These are phyloP conservation scores for Trypanosoma melophagium DNA, from an alignment of 208 protist species.

Conservation along the genomic window DNA sequence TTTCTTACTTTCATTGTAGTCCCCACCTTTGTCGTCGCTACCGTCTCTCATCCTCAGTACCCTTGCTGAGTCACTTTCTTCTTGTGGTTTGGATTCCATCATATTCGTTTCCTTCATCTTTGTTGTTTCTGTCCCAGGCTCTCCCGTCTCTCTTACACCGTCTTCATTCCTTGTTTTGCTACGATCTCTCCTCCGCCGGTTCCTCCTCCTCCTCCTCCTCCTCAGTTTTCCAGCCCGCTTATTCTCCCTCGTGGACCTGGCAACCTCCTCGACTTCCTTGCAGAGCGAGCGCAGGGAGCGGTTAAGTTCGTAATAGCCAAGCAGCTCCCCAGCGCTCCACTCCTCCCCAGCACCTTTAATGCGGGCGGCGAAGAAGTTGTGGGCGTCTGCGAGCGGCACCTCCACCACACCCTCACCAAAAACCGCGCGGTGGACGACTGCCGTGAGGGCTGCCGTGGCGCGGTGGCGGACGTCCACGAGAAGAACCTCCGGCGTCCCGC, in stretches of 20 bases:
- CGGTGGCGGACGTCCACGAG: neutral
- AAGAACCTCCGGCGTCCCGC: neutral
- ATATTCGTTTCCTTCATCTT: neutral
- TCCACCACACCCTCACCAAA: conserved; percentile 27
- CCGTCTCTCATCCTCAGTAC: neutral
- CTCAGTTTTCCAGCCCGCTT: no score
- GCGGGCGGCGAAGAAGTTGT: no score
- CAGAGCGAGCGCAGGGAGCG: conserved; percentile 51
- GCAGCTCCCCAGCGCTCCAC: no score
- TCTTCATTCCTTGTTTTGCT: no score
- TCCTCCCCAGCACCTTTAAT: conserved; percentile 11
- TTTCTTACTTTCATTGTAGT: neutral
- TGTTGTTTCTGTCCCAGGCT: neutral
- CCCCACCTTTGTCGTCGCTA: neutral
- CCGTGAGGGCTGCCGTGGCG: neutral
- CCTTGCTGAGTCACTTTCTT: neutral
- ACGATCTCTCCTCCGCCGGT: neutral
- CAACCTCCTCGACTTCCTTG: neutral
- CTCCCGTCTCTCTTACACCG: no score
- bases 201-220: neutral
- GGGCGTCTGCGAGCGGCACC: conserved; percentile 21
- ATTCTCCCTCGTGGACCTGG: neutral
- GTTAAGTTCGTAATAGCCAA: conserved; percentile 42
- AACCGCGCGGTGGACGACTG: conserved; percentile 18
- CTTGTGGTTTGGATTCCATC: neutral